Evolutionary conservation across 495 filamentous ascomycete genomes (phyloP).

Genomic region (Amorphotheca resinae): DNA sequence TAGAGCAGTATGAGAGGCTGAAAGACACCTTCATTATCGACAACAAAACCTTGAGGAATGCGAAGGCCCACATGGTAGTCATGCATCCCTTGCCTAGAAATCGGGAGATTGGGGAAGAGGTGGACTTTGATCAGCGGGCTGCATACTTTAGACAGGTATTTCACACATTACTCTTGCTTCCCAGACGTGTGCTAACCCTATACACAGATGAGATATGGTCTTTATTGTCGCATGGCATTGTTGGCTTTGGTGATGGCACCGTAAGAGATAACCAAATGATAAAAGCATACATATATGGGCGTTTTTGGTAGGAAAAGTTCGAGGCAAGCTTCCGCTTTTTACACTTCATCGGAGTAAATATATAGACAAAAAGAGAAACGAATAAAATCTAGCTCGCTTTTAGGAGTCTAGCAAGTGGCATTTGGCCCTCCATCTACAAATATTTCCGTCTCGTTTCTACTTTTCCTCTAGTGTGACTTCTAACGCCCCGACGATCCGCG

Average conservation of each 20-base stretch:
- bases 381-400: too few relatives aligned
- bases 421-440: too few relatives aligned
- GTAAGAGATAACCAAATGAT: too few relatives aligned
- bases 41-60: conserved; percentile 78
- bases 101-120: conserved; percentile 83
- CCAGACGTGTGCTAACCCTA: neutral
- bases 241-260: conserved; percentile 77
- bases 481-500: too few relatives aligned
- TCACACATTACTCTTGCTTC: conserved; percentile 16
- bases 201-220: conserved; percentile 86
- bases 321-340: too few relatives aligned
- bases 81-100: conserved; percentile 94
- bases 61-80: conserved; percentile 83
- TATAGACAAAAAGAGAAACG: too few relatives aligned
- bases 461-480: too few relatives aligned
- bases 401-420: too few relatives aligned
- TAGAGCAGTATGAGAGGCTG: conserved; percentile 67
- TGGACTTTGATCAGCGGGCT: conserved; percentile 92
- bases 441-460: too few relatives aligned
- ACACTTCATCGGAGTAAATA: too few relatives aligned
- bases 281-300: too few relatives aligned
- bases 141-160: conserved; percentile 98
- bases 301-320: too few relatives aligned
- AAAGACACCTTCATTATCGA: conserved; percentile 82
- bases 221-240: conserved; percentile 96